A percentile compares a stretch with the other conserved stretches of the same genome.
phyloP scores from a whole-genome alignment of 257 asterid genomes.

The Solanum rostratum region DNA sequence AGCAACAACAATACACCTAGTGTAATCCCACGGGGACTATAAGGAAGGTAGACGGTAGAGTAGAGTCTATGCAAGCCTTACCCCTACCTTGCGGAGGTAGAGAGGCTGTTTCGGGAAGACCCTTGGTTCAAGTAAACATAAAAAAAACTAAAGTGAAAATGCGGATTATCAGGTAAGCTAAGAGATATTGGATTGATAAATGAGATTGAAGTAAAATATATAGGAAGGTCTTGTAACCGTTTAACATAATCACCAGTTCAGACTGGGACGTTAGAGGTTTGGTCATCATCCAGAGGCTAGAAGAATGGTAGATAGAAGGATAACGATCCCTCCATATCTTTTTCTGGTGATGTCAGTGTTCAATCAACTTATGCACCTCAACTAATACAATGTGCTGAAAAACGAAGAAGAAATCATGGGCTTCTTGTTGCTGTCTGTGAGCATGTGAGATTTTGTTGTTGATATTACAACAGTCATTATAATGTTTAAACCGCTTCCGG shows the following conservation, averaged over 20 bases:
- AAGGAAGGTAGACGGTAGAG: too few relatives aligned
- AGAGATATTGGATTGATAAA: background rate
- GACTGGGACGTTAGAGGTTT: background rate
- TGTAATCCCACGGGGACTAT: too few relatives aligned
- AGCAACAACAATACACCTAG: too few relatives aligned
- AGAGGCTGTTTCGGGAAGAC: too few relatives aligned
- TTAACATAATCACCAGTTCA: background rate
- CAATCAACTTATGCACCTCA: background rate
- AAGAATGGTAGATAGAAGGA: background rate
- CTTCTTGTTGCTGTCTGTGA: background rate
- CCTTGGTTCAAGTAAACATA: too few relatives aligned
- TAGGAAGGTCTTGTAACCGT: background rate
- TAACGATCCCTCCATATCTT: background rate
- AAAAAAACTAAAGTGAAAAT: background rate
- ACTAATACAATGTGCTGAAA: background rate
- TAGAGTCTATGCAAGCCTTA: too few relatives aligned
- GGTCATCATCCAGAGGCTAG: background rate
- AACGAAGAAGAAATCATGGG: background rate
- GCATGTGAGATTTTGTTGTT: background rate
- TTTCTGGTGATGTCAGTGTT: background rate
- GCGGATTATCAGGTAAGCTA: background rate
- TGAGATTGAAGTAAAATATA: background rate
- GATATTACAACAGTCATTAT: background rate
- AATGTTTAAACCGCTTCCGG: background rate
- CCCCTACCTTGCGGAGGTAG: too few relatives aligned